phyloP scores from a whole-genome alignment of 805 yeast genomes.

The Zygotorulaspora danielsina region DNA sequence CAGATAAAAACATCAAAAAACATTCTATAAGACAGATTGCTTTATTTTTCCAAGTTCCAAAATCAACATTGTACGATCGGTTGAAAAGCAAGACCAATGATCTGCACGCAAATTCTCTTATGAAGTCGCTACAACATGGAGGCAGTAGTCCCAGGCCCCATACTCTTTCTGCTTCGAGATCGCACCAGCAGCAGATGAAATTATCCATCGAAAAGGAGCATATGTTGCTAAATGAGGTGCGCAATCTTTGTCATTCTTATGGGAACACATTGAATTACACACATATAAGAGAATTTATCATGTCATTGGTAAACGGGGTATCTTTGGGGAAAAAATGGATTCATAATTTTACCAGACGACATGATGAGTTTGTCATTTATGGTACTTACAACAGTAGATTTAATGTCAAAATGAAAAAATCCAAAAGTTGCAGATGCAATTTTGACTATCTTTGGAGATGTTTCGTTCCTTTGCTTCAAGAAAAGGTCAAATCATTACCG shows the following conservation, averaged over 20 bases:
- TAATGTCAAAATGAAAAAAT: slow-evolving; percentile 15
- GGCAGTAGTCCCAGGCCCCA: slow-evolving; percentile 4
- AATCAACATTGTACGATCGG: slow-evolving; percentile 29
- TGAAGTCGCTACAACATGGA: not conserved
- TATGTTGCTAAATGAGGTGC: slow-evolving; percentile 16
- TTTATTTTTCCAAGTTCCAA: slow-evolving; percentile 25
- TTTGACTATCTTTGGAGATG: slow-evolving; percentile 22
- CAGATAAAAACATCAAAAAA: slow-evolving; percentile 17
- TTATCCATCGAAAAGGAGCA: slow-evolving; percentile 21
- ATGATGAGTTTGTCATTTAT: slow-evolving; percentile 21
- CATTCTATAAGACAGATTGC: slow-evolving; percentile 28
- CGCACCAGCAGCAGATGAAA: slow-evolving; percentile 28
- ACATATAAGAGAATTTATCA: slow-evolving; percentile 21
- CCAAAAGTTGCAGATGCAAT: slow-evolving; percentile 19
- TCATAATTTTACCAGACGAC: slow-evolving; percentile 23
- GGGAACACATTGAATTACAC: slow-evolving; percentile 23
- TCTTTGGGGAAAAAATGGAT: slow-evolving; percentile 28
- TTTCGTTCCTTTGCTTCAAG: slow-evolving; percentile 19
- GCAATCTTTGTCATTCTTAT: slow-evolving; percentile 15
- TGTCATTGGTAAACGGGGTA: slow-evolving; percentile 15
- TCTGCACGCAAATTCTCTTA: not conserved
- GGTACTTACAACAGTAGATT: slow-evolving; percentile 15
- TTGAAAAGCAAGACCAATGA: slow-evolving; percentile 13
- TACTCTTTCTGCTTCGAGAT: slow-evolving; percentile 11
- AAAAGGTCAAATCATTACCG: slow-evolving; percentile 10